Evolutionary conservation across 1,139 yeast species (phyloP).

Genomic region (Saccharomycopsis crataegensis): DNA sequence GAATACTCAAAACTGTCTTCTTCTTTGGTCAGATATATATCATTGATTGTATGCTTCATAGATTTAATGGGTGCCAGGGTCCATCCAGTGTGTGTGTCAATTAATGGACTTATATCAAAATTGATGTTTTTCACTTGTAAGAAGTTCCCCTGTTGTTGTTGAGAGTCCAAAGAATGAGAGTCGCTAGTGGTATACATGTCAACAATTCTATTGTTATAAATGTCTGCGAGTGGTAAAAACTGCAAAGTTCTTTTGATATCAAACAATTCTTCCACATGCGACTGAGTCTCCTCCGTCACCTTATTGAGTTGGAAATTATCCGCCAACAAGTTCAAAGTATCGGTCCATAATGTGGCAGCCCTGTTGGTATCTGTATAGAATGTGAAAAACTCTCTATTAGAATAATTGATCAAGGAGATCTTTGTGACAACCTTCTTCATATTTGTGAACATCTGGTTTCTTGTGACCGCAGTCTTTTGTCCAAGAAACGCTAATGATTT

Average conservation of each 20-base stretch:
- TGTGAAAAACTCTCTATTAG: not conserved
- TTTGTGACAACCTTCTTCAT: constrained; percentile 10
- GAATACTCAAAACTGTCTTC: constrained; percentile 12
- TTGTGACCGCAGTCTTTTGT: not conserved
- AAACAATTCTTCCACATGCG: constrained; percentile 14
- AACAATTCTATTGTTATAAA: constrained; percentile 8
- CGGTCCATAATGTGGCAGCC: constrained; percentile 15
- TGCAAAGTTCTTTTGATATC: constrained; percentile 16
- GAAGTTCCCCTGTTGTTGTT: constrained; percentile 7
- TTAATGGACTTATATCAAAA: not conserved
- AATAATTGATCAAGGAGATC: constrained; percentile 5
- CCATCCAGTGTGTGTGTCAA: no score
- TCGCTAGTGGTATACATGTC: constrained; percentile 6
- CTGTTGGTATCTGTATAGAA: constrained; percentile 13
- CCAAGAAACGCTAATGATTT: constrained; percentile 2
- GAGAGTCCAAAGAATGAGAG: not conserved
- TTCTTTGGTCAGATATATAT: not conserved
- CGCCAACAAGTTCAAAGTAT: constrained; percentile 13
- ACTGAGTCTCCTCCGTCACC: constrained; percentile 10
- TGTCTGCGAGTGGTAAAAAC: constrained; percentile 11
- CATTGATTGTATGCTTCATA: no score
- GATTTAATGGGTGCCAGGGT: no score
- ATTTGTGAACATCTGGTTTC: not conserved
- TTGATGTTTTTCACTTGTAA: constrained; percentile 6
- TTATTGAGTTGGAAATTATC: constrained; percentile 9